These are phyloP conservation scores for Neurospora sp. DNA, from an alignment of 2,329 filamentous ascomycete species.

Conservation along the genomic window DNA sequence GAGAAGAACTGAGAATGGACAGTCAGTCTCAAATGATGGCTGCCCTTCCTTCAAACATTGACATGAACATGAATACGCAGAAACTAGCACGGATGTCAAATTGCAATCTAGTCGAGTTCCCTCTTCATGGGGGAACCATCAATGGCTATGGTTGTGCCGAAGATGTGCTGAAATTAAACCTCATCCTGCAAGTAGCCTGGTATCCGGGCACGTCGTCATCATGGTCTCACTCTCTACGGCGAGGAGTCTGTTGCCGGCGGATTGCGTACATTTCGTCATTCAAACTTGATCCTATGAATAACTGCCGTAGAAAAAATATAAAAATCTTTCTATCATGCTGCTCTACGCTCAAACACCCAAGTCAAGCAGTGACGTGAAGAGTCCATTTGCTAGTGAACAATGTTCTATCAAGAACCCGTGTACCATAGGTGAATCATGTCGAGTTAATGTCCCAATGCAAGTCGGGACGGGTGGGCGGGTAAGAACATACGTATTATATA, in stretches of 20 bases:
- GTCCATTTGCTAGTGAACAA: background rate
- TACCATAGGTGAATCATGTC: background rate
- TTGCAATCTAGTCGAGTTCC: constrained; percentile 73
- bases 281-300: background rate
- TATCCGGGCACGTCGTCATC: constrained; percentile 25
- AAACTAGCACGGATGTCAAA: constrained; percentile 95
- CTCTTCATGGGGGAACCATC: constrained; percentile 20
- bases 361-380: background rate
- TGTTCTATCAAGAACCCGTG: background rate
- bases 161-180: constrained; percentile 86
- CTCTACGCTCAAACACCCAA: background rate
- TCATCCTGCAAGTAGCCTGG: constrained; percentile 27
- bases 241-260: constrained; percentile 15
- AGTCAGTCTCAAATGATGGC: background rate
- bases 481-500: background rate
- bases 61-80: background rate
- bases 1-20: background rate
- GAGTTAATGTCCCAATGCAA: background rate
- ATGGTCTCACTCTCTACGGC: constrained; percentile 5
- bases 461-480: background rate
- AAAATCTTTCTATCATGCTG: background rate
- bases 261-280: constrained; percentile 22
- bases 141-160: constrained; percentile 95
- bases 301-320: background rate
- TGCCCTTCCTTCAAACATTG: background rate